phyloP scores from a whole-genome alignment of 495 filamentous ascomycete genomes.

The Penicillium tannophilum region DNA sequence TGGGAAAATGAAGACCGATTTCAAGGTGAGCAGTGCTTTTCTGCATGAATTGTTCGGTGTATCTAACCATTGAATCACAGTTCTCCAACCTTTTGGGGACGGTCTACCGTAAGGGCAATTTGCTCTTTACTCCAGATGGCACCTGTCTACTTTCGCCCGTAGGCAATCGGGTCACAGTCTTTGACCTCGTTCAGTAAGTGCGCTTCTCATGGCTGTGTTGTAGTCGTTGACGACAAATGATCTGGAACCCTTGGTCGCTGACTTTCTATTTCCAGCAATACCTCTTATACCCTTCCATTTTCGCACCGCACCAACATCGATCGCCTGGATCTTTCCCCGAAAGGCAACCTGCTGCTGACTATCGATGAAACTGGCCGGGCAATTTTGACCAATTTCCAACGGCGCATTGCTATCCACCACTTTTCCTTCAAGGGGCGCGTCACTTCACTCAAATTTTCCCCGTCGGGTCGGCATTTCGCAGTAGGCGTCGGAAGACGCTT shows the following conservation, averaged over 20 bases:
- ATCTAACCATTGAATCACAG: constrained; percentile 39
- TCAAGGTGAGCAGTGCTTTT: constrained; percentile 61
- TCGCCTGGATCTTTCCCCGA: constrained; percentile 82
- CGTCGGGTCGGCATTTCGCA: constrained; percentile 86
- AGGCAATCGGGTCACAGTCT: constrained; percentile 92
- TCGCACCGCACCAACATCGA: constrained; percentile 92
- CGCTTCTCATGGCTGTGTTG: background rate
- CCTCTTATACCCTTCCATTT: constrained; percentile 92
- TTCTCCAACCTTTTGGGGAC: constrained; percentile 96
- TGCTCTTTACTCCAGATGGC: constrained; percentile 95
- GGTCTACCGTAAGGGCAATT: constrained; percentile 95
- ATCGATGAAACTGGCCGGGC: constrained; percentile 93
- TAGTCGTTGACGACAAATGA: background rate
- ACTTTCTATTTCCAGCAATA: constrained; percentile 63
- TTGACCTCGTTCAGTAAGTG: constrained; percentile 90
- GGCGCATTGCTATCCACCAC: constrained; percentile 83
- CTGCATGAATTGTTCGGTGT: background rate
- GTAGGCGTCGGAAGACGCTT: constrained; percentile 81
- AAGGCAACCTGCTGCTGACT: constrained; percentile 86
- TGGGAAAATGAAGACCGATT: constrained; percentile 89
- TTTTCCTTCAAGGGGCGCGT: constrained; percentile 89
- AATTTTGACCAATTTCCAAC: constrained; percentile 85
- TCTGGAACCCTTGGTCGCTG: background rate
- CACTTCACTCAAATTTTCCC: constrained; percentile 86
- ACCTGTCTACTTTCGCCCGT: constrained; percentile 95